Percentiles rank a stretch among this genome's conserved stretches.
These are phyloP conservation scores for Sugiyamaella novakii DNA, from an alignment of 1,139 yeast species.

Conservation along the genomic window DNA sequence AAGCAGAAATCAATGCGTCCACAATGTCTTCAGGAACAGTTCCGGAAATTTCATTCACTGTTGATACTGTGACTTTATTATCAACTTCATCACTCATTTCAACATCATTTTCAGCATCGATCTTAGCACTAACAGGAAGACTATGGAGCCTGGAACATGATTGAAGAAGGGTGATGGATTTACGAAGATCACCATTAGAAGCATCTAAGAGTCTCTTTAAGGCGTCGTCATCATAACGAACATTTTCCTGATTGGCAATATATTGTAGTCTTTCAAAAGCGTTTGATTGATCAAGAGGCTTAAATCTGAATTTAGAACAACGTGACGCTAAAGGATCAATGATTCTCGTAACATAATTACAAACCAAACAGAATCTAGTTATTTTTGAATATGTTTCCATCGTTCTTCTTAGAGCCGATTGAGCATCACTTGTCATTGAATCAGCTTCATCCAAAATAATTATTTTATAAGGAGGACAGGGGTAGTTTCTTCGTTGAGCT, in stretches of 20 bases:
- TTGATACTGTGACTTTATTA: slow-evolving; percentile 46
- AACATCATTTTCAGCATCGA: slow-evolving; percentile 38
- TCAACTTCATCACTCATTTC: background rate
- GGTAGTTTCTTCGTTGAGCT: slow-evolving; percentile 69
- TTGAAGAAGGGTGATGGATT: slow-evolving; percentile 87
- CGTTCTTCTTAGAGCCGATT: slow-evolving; percentile 89
- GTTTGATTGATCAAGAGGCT: slow-evolving; percentile 67
- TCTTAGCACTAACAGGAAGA: slow-evolving; percentile 29
- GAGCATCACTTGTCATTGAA: slow-evolving; percentile 98
- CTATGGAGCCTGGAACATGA: slow-evolving; percentile 67
- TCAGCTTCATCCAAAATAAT: slow-evolving; percentile 74
- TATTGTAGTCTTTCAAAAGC: slow-evolving; percentile 67
- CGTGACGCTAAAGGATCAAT: slow-evolving; percentile 96
- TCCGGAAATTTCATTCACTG: slow-evolving; percentile 81
- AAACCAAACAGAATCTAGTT: slow-evolving; percentile 89
- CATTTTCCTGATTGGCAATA: slow-evolving; percentile 56
- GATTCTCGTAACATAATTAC: slow-evolving; percentile 93
- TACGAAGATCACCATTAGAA: slow-evolving; percentile 88
- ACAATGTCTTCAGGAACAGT: slow-evolving; percentile 65
- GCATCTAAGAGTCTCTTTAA: slow-evolving; percentile 64
- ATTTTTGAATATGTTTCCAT: slow-evolving; percentile 94
- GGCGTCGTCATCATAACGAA: slow-evolving; percentile 53
- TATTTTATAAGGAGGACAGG: slow-evolving; percentile 54
- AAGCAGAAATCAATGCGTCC: slow-evolving; percentile 48
- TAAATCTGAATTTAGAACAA: slow-evolving; percentile 92